These are phyloP conservation scores for Aeminium ludgeri DNA, from an alignment of 495 filamentous ascomycete genomes.

Conservation along the genomic window DNA sequence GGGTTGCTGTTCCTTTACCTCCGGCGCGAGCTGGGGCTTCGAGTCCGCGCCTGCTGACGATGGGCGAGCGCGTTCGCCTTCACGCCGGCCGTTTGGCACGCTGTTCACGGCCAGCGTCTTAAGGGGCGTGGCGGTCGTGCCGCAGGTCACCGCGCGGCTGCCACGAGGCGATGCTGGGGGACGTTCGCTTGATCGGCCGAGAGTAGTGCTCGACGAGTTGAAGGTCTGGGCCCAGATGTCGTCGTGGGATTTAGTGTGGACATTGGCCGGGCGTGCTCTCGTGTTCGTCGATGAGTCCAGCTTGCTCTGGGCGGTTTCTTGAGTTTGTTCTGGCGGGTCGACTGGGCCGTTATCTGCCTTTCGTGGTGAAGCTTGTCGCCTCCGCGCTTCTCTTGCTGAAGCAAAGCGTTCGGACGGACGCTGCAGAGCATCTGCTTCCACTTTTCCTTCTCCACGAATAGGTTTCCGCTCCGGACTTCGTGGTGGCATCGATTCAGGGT, in stretches of 20 bases:
- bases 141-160: slow-evolving; percentile 1
- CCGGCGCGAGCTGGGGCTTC: background rate
- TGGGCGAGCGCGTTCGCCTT: slow-evolving; percentile 1
- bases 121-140: slow-evolving; percentile 6
- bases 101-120: slow-evolving; percentile 11
- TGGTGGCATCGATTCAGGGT: background rate
- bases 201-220: slow-evolving; percentile 3
- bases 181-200: background rate
- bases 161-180: background rate
- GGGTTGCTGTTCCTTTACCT: background rate
- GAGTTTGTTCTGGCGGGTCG: background rate
- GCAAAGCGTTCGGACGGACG: background rate
- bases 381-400: background rate
- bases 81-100: background rate
- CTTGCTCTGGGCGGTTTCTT: background rate
- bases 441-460: background rate
- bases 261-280: background rate
- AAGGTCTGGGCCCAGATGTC: slow-evolving; percentile 14
- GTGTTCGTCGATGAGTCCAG: background rate
- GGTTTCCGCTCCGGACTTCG: background rate
- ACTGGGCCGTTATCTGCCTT: background rate
- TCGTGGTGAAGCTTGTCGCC: background rate
- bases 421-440: background rate
- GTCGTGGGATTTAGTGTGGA: slow-evolving; percentile 4
- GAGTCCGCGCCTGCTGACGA: slow-evolving; percentile 1